Evolutionary conservation across 1,284 basidiomycete species (phyloP).

Genomic region (Sporisorium scitamineum): DNA sequence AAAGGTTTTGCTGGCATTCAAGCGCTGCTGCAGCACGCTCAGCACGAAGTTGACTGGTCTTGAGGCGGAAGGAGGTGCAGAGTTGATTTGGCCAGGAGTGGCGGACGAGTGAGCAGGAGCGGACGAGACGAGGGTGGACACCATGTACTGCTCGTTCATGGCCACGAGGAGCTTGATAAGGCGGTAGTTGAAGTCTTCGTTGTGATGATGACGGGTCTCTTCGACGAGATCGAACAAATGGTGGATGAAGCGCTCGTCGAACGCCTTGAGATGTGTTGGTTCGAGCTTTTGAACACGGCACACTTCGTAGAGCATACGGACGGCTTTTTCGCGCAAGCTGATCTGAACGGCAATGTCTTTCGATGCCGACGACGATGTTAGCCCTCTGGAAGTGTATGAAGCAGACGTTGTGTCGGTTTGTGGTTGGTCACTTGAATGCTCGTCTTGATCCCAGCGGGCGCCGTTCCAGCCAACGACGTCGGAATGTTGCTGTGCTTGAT

Average conservation of each 20-base stretch:
- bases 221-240: conserved; percentile 94
- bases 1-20: conserved; percentile 90
- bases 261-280: conserved; percentile 41
- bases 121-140: conserved; percentile 73
- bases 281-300: conserved; percentile 63
- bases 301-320: conserved; percentile 60
- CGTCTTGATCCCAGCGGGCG: conserved; percentile 23
- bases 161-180: conserved; percentile 71
- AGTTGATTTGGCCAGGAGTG: conserved; percentile 24
- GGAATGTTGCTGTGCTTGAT: conserved; percentile 5
- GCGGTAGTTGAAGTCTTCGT: conserved; percentile 74
- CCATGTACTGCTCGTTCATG: conserved; percentile 99
- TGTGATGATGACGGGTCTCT: conserved; percentile 84
- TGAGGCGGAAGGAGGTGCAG: conserved; percentile 10
- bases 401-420: not conserved
- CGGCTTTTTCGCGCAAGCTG: conserved; percentile 70
- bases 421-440: not conserved
- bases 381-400: conserved; percentile 3
- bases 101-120: conserved; percentile 58
- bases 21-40: conserved; percentile 82
- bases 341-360: conserved; percentile 50
- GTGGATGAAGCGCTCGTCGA: conserved; percentile 86
- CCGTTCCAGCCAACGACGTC: conserved; percentile 17
- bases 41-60: conserved; percentile 79
- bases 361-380: conserved; percentile 33